Evolutionary conservation across 2,329 filamentous ascomycete genomes (phyloP).

Genomic region (Calonectria fujianensis): DNA sequence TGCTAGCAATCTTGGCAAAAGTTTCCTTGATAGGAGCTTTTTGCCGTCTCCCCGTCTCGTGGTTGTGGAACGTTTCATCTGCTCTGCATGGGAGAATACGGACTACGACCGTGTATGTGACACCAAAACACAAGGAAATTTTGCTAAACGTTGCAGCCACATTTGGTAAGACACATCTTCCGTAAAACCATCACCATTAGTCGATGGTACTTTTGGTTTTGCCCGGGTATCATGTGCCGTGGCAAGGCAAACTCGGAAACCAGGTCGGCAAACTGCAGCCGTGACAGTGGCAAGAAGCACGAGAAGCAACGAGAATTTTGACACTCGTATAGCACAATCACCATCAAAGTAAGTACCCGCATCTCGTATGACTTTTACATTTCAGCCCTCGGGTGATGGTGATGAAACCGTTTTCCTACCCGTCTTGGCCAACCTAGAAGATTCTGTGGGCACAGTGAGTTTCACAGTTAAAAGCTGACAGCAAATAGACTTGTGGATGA

Average conservation of each 20-base stretch:
- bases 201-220: neutral
- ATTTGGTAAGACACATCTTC: neutral
- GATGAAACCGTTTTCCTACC: neutral
- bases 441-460: neutral
- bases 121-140: conserved; percentile 15
- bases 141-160: conserved; percentile 6
- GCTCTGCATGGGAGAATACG: neutral
- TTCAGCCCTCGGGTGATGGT: no score
- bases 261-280: neutral
- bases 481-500: neutral
- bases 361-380: no score
- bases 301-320: neutral
- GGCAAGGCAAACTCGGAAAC: neutral
- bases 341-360: neutral
- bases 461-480: neutral
- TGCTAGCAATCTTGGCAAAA: neutral
- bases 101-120: neutral
- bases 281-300: neutral
- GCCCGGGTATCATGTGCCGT: neutral
- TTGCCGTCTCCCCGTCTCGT: neutral
- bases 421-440: neutral
- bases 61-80: conserved; percentile 12
- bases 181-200: neutral
- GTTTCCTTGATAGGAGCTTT: neutral
- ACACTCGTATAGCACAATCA: neutral